Evolutionary conservation across 202 grass and related monocot genomes (phyloP), one percentile per base, ranked within the genome.

Genomic region (Setaria viridis): DNA sequence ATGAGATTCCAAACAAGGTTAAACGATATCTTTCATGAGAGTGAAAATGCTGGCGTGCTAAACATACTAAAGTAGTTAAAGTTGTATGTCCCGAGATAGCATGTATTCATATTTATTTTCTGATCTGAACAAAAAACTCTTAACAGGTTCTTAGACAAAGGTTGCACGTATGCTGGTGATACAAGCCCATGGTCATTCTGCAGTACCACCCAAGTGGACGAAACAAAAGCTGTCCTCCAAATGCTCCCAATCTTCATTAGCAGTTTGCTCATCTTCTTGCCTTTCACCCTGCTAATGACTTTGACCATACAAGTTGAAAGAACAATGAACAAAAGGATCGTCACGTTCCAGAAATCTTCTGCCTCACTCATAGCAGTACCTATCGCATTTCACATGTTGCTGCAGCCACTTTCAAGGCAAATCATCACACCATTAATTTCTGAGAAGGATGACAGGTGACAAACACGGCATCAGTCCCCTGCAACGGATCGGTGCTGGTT

Each of bases 201-300:
- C 77, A 85, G 71, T 62, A 81, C 64, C 30, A 89, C 48, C 29
- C 84, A 83, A 80, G 56, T 89, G 6, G 74, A 93, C 15, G 46
- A 87, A 72, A 87, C 84, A 16, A 87, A 85, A 50, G 56, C 46
- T n/a, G 43, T 88, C 47, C 25, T 87, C 46, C 62, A 10, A 47
- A 85, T 93, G 93, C 30, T 91, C n/a, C 91, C 93, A 10, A 72
- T 93, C 82, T 80, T 91, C 41, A 41, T 93, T 30, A 95, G 93
- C 78, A 88, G 84, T 25, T 58, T 93, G 4, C 58, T 91, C 34
- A 74, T 82, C 50, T 83, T 50, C 81, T 68, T 91, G 34, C 91
- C 93, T 2, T 87, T 85, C 77, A 68, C 80, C 1, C 33, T 91
- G 7, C 72, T 93, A 20, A 77, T 89, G 62, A 89, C 88, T 25